Base-by-base conservation (phyloP, 1,284 basidiomycete species). In the Coniferiporia weirii region DNA sequence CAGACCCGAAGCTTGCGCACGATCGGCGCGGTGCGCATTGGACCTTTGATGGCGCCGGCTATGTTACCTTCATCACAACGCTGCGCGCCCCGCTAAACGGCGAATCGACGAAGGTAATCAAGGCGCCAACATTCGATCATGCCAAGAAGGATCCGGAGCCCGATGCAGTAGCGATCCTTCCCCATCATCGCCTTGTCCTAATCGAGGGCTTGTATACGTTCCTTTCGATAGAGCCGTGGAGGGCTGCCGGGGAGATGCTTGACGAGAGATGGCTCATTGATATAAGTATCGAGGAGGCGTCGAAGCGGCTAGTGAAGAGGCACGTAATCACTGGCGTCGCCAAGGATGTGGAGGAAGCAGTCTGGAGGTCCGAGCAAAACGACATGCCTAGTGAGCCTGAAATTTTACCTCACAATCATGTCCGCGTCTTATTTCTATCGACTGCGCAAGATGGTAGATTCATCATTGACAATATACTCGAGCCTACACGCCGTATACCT, bases 131-230 rank as follows among this genome's bases (percentile, higher is more conserved):
- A 0, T 96, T 96, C 68, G 85, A 91, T 54, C 76, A 85, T 63
- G 80, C 85, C 1, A 69, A 87, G 32, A 90, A 86, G 68, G 84
- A 90, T 65, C 83, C 83, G 0, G 75, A 75, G 0, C 78, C 79
- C 1, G 75, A 83, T 54, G 77, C 81, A 27, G 70, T 87, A 12
- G 68, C 73, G 0, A 80, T 98, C 27, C 67, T 74, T 27, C 81
- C 87, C 0, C 63, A 74, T 35, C 85, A 95, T 66, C 82, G 87
- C 3, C 79, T 96, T 55, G 79, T 96, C 56, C 70, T 95, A 59
- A 81, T 95, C 61, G 92, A 96, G 72, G 93, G 94, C 0, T 73
- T 96, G 8, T 95, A 96, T 71, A 81, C 85, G 4, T 82, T 92
- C 61, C 79, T 94, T 19, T 78, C 84, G 38, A 74, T 83, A 17